A percentile compares a stretch with the other conserved stretches of the same genome.
These are phyloP conservation scores for Cydonia oblonga DNA, from an alignment of 331 rosid species.

Conservation along the genomic window DNA sequence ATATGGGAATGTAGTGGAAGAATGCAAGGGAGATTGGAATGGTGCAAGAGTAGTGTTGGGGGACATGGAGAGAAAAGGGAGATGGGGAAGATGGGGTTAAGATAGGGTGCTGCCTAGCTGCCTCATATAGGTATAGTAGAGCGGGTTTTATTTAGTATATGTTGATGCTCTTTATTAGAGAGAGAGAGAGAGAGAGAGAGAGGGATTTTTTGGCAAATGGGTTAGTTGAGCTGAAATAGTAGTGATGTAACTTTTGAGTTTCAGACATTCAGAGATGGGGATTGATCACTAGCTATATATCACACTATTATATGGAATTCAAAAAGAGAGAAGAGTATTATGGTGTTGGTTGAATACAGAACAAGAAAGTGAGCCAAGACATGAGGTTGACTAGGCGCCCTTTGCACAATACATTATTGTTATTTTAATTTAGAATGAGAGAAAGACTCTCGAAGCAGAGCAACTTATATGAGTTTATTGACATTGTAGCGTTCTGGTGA, in stretches of 20 bases:
- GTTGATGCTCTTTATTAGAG: constrained; percentile 4
- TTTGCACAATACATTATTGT: background rate
- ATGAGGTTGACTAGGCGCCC: constrained; percentile 8
- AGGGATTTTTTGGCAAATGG: constrained; percentile 5
- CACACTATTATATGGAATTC: background rate
- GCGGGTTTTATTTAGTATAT: constrained; percentile 17
- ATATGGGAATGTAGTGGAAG: constrained; percentile 9
- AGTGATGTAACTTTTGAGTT: constrained; percentile 23
- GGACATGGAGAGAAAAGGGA: background rate
- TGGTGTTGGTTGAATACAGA: constrained; percentile 1
- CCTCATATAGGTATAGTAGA: constrained; percentile 6
- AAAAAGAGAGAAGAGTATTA: constrained; percentile 2
- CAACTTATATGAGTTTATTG: too few species aligned
- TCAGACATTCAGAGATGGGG: constrained; percentile 47
- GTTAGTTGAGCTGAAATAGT: constrained; percentile 24
- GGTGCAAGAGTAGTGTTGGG: background rate
- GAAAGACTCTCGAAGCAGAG: background rate
- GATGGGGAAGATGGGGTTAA: constrained; percentile 10
- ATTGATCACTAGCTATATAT: constrained; percentile 28
- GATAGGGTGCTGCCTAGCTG: constrained; percentile 18
- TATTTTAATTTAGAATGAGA: background rate
- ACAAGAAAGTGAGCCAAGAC: background rate
- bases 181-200: too few species aligned
- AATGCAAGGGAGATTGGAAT: background rate
- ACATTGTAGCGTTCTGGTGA: too few species aligned